These are phyloP conservation scores for Dactylellina sp. DNA, from an alignment of 2,329 filamentous ascomycete genomes.

Conservation along the genomic window DNA sequence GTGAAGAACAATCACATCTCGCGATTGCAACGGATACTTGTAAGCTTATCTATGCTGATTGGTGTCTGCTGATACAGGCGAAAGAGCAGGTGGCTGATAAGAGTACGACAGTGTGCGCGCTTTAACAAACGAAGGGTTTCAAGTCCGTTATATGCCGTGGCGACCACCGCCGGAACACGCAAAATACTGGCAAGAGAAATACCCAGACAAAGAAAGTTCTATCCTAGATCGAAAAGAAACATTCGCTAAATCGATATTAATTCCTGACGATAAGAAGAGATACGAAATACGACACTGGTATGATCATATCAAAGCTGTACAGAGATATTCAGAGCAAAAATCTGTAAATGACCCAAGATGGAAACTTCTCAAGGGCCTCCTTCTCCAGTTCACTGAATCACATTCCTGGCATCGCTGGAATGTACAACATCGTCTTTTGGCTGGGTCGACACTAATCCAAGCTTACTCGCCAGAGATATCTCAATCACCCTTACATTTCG, in stretches of 20 bases:
- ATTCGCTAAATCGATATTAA: not conserved
- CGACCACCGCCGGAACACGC: not conserved
- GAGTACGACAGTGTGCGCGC: slow-evolving; percentile 10
- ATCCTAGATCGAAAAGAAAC: not conserved
- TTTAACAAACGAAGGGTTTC: slow-evolving; percentile 9
- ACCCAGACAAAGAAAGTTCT: not conserved
- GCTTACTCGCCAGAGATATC: slow-evolving; percentile 4
- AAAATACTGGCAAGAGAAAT: not conserved
- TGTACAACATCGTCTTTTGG: slow-evolving; percentile 1
- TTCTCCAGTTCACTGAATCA: slow-evolving; percentile 15
- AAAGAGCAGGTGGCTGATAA: not conserved
- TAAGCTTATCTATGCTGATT: no score
- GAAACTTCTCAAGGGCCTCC: slow-evolving; percentile 5
- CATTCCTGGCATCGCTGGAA: slow-evolving; percentile 21
- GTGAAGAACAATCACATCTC: slow-evolving; percentile 21
- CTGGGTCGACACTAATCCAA: no score
- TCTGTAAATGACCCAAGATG: slow-evolving; percentile 9
- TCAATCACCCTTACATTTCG: slow-evolving; percentile 6
- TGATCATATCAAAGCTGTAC: slow-evolving; percentile 18
- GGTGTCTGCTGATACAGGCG: not conserved
- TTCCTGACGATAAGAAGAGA: not conserved
- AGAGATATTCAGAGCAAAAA: slow-evolving; percentile 5
- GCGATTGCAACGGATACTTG: slow-evolving; percentile 19
- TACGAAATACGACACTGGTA: slow-evolving; percentile 28
- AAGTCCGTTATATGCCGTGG: slow-evolving; percentile 11